phyloP scores from a whole-genome alignment of 2,329 filamentous ascomycete genomes.

The Didymellaceae sp. region DNA sequence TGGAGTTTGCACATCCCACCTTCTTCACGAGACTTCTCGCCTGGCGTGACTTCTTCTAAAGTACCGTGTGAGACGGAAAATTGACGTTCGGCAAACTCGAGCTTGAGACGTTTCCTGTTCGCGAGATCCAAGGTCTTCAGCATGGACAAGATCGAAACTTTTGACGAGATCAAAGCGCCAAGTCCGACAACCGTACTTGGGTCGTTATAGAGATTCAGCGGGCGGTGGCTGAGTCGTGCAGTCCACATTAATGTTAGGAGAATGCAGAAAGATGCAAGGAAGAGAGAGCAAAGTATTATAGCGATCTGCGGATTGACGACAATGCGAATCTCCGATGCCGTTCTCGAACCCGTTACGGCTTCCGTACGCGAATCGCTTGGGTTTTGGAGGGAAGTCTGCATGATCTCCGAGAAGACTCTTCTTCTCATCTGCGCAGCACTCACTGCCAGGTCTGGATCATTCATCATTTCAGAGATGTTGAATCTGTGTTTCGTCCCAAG shows the following conservation, averaged over 20 bases:
- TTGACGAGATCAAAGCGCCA: constrained; percentile 6
- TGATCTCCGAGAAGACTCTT: constrained; percentile 18
- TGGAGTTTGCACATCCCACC: neutral
- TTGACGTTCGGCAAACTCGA: neutral
- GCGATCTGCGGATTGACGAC: neutral
- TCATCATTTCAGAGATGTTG: constrained; percentile 8
- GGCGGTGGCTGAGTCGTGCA: constrained; percentile 2
- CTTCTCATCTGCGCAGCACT: constrained; percentile 7
- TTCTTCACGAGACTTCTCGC: neutral
- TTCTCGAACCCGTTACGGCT: neutral
- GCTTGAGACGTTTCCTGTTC: neutral
- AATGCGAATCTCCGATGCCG: neutral
- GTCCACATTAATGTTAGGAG: constrained; percentile 4
- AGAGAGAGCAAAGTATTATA: neutral
- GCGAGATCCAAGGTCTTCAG: neutral
- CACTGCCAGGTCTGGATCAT: constrained; percentile 1
- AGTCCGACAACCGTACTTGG: constrained; percentile 18
- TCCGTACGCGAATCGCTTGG: neutral
- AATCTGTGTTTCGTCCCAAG: constrained; percentile 14
- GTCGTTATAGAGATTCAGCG: constrained; percentile 16
- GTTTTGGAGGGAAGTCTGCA: constrained; percentile 5
- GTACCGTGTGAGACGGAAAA: neutral
- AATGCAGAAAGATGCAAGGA: neutral
- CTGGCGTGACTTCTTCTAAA: neutral
- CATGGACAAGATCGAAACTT: neutral